Conservation (phyloP, 2,329 filamentous ascomycete genomes). For the Arthrobotrys entomopaga region DNA sequence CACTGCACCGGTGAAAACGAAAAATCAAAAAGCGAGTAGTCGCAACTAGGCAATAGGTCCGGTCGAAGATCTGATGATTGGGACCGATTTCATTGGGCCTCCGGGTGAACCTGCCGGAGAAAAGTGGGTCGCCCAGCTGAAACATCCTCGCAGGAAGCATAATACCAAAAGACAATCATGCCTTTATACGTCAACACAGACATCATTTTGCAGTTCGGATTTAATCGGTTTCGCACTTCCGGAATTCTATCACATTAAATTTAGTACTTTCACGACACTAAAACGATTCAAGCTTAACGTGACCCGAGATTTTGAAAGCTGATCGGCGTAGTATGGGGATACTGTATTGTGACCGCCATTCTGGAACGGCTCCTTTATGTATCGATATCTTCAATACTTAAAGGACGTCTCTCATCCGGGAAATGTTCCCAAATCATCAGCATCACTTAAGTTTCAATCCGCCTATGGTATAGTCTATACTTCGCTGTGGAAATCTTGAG, state of each 20-base stretch:
- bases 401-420: too few species aligned
- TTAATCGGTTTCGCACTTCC: slow-evolving; percentile 7
- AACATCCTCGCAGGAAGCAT: slow-evolving; percentile 28
- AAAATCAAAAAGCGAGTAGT: background rate
- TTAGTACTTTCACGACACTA: background rate
- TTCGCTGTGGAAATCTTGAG: background rate
- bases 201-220: slow-evolving; percentile 29
- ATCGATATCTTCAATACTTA: too few species aligned
- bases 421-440: too few species aligned
- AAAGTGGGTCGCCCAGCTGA: slow-evolving; percentile 31
- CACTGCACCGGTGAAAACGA: too few species aligned
- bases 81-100: background rate
- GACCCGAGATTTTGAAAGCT: background rate
- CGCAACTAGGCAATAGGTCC: slow-evolving; percentile 11
- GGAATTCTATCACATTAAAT: background rate
- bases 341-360: too few species aligned
- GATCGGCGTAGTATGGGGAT: too few species aligned
- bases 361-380: too few species aligned
- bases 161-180: slow-evolving; percentile 21
- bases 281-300: background rate
- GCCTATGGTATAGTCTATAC: too few species aligned
- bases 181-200: slow-evolving; percentile 25
- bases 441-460: too few species aligned
- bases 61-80: background rate
- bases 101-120: background rate